A percentile compares a stretch with the other conserved stretches of the same genome.
Conservation (phyloP, 2,329 filamentous ascomycete genomes). For the Neospermospora avenae region DNA sequence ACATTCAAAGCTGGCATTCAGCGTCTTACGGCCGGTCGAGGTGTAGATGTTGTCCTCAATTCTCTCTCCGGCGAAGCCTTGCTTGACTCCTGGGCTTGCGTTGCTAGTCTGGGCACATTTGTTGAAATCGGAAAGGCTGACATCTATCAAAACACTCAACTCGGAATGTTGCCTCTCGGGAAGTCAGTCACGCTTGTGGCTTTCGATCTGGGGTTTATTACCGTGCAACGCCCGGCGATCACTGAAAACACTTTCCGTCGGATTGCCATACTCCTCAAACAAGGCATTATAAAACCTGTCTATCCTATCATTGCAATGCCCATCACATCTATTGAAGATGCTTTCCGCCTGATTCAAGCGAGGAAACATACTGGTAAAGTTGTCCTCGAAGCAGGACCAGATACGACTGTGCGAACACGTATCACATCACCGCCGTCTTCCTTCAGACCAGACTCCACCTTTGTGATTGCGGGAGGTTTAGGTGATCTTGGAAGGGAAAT, state of each 20-base stretch:
- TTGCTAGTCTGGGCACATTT: slow-evolving; percentile 38
- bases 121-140: slow-evolving; percentile 30
- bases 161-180: neutral
- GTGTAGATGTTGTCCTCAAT: slow-evolving; percentile 30
- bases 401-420: neutral
- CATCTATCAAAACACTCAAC: slow-evolving; percentile 1
- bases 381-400: neutral
- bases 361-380: neutral
- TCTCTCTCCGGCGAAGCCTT: slow-evolving; percentile 26
- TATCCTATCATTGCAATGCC: neutral
- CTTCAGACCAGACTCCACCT: neutral
- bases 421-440: neutral
- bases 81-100: slow-evolving; percentile 32
- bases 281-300: neutral
- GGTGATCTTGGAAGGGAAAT: slow-evolving; percentile 30
- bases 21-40: slow-evolving; percentile 17
- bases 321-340: neutral
- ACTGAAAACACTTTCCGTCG: neutral
- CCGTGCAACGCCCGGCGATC: neutral
- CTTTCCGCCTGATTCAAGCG: neutral
- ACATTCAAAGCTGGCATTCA: neutral
- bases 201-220: neutral
- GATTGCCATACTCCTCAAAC: neutral
- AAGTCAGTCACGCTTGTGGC: neutral
- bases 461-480: slow-evolving; percentile 30